These are phyloP conservation scores for Lactuca saligna DNA, from an alignment of 129 eudicot species.

Conservation along the genomic window DNA sequence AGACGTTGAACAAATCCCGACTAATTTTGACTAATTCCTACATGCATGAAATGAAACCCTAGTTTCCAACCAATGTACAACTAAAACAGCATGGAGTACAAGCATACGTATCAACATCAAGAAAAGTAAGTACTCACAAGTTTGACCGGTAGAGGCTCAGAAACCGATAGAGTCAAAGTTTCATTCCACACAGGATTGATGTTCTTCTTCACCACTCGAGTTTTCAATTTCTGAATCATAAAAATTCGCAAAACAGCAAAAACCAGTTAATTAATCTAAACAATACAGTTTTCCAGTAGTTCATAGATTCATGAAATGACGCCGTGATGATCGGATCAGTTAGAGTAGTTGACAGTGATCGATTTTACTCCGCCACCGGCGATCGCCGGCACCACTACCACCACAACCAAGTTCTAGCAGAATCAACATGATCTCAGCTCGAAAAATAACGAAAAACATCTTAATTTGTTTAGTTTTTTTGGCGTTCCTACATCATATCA, in stretches of 20 bases:
- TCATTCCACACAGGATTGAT: slow-evolving; percentile 94
- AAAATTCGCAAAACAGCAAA: no score
- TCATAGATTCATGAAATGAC: background rate
- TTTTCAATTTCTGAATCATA: slow-evolving; percentile 68
- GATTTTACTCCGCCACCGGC: slow-evolving; percentile 13
- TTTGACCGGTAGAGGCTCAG: slow-evolving; percentile 61
- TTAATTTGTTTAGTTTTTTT: no score
- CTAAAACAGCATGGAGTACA: background rate
- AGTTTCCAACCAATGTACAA: background rate
- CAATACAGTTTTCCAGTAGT: background rate
- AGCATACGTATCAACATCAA: background rate
- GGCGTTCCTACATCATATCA: no score
- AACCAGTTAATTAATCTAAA: background rate
- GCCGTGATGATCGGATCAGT: slow-evolving; percentile 30
- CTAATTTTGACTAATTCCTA: background rate
- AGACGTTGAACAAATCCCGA: background rate
- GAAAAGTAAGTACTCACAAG: slow-evolving; percentile 44
- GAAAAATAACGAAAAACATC: background rate
- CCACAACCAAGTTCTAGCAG: no score
- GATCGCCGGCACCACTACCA: background rate
- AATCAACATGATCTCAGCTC: background rate
- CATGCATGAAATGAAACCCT: background rate
- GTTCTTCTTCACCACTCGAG: slow-evolving; percentile 65
- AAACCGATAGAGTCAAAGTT: slow-evolving; percentile 64
- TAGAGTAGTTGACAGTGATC: slow-evolving; percentile 10